Evolutionary conservation across 1,284 basidiomycete species (phyloP).

Genomic region (Trichosporon coremiiforme): DNA sequence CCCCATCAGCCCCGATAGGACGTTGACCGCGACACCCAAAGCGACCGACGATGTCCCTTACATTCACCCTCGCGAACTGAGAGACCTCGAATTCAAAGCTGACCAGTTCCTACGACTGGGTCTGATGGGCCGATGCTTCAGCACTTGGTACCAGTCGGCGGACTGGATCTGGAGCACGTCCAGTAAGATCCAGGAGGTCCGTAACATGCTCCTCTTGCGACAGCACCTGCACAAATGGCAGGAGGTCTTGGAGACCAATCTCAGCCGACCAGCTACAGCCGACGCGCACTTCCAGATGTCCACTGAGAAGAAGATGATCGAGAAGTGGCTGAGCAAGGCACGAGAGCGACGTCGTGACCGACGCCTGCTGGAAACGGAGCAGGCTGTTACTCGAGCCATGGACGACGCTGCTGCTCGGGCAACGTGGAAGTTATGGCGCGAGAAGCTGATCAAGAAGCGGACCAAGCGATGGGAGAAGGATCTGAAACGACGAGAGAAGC

Average conservation of each 20-base stretch:
- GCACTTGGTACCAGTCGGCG: constrained; percentile 46
- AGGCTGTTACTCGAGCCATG: constrained; percentile 9
- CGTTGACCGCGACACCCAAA: background rate
- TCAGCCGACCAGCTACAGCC: constrained; percentile 42
- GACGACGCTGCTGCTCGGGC: constrained; percentile 14
- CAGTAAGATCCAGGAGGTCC: constrained; percentile 46
- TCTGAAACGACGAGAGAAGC: constrained; percentile 36
- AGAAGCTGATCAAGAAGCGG: constrained; percentile 30
- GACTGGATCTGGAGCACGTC: constrained; percentile 50
- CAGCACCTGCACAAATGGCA: constrained; percentile 48
- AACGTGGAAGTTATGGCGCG: constrained; percentile 39
- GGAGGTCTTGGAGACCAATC: constrained; percentile 30
- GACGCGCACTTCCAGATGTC: constrained; percentile 37
- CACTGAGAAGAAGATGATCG: constrained; percentile 31
- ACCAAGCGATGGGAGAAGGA: constrained; percentile 45
- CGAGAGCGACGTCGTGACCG: constrained; percentile 26
- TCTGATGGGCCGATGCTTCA: constrained; percentile 49
- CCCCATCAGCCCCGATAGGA: constrained; percentile 16
- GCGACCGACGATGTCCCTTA: constrained; percentile 3
- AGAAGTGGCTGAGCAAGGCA: constrained; percentile 35
- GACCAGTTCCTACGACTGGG: constrained; percentile 48
- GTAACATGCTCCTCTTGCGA: constrained; percentile 45
- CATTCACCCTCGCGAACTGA: background rate
- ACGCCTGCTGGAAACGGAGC: constrained; percentile 26
- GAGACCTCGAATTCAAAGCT: constrained; percentile 43